Evolutionary conservation across 495 filamentous ascomycete genomes (phyloP), one percentile per base, ranked within the genome.

Genomic region (Evernia prunastri): DNA sequence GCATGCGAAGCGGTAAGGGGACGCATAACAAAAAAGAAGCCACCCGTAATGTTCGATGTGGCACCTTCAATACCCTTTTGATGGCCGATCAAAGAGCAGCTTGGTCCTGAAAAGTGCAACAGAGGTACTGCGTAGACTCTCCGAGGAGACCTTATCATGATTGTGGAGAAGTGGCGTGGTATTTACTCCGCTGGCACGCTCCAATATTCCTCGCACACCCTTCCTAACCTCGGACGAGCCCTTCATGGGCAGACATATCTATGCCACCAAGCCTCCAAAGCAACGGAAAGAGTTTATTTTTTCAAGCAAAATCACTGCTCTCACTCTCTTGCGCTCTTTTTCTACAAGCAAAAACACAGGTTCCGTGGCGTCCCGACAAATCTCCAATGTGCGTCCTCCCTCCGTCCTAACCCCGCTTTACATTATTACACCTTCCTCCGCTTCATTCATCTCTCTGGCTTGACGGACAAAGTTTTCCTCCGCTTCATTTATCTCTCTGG

Each of bases 221-320:
- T 58, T 29, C 10, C 51, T 57, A 6, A n/a, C 23, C 37, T 56
- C 12, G n/a, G 20, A 58, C 3, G 5, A 57, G 57, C 25, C 27
- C 20, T 45, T 33, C 1, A 63, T 63, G 23, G 51, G 23, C 12
- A 63, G 51, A 43, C 37, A n/a, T n/a, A n/a, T 63, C 40, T 42
- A 63, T 25, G 49, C 45, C 3, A 15, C 27, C 57, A 63, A 63
- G 27, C 6, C 51, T 63, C 37, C 17, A 63, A 63, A 63, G 51
- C 57, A 63, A 51, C 61, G 27, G 12, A 58, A 33, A 20, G 2
- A 63, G 43, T 36, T 2, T 63, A 1, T 43, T 33, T 10, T 4
- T 15, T 57, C 57, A 63, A 63, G 51, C 25, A 63, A 23, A 5
- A 42, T 63, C 8, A 57, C 57, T 18, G 51, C 61, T 57, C 13